These are phyloP conservation scores for Monosporascus sp. DNA, from an alignment of 2,329 filamentous ascomycete genomes.

Conservation along the genomic window DNA sequence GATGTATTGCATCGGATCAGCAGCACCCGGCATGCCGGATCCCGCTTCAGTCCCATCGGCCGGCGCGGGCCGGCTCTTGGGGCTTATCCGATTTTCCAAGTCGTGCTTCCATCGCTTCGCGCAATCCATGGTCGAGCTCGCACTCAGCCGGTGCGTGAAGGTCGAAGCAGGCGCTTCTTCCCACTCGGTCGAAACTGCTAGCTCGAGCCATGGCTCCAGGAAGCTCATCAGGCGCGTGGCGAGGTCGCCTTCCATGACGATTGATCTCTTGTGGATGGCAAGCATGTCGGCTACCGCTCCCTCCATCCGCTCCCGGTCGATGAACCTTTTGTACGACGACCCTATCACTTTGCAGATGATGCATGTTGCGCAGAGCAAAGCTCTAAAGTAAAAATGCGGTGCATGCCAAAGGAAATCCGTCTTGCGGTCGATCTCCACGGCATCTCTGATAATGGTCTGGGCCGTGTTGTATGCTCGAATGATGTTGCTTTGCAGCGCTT, in stretches of 20 bases:
- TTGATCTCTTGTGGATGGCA: constrained; percentile 35
- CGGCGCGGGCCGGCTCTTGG: background rate
- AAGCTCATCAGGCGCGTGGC: constrained; percentile 39
- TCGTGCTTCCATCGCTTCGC: constrained; percentile 39
- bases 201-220: constrained; percentile 39
- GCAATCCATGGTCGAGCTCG: constrained; percentile 46
- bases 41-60: constrained; percentile 6
- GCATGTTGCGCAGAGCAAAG: constrained; percentile 39
- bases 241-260: constrained; percentile 45
- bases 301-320: constrained; percentile 17
- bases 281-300: constrained; percentile 27
- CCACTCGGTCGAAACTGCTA: constrained; percentile 38
- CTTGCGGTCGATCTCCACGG: constrained; percentile 37
- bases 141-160: constrained; percentile 42
- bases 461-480: constrained; percentile 45
- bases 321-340: constrained; percentile 33
- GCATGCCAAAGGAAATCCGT: constrained; percentile 36
- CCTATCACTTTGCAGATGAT: constrained; percentile 41
- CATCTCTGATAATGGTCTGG: constrained; percentile 37
- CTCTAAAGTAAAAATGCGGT: constrained; percentile 45
- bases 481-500: constrained; percentile 38
- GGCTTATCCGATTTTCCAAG: constrained; percentile 6
- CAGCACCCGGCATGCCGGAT: constrained; percentile 4
- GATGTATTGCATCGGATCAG: constrained; percentile 18
- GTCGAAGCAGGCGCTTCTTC: constrained; percentile 35